These are phyloP conservation scores for Hirschfeldia incana DNA, from an alignment of 345 rosid genomes.

Conservation along the genomic window DNA sequence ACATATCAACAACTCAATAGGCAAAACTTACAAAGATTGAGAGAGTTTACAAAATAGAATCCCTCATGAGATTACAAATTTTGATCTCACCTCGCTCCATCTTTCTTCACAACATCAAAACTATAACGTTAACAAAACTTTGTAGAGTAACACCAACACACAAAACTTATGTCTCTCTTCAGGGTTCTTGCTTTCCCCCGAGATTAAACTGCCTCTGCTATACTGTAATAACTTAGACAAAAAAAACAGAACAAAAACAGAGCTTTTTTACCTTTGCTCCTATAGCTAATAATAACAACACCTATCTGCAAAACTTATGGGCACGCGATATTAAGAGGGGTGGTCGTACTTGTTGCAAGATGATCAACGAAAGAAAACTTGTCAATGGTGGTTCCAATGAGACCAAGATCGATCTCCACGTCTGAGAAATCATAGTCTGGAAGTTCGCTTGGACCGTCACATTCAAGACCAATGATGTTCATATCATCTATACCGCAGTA, in stretches of 20 bases:
- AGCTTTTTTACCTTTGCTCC: constrained; percentile 23
- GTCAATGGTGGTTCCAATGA: constrained; percentile 46
- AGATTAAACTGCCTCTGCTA: constrained; percentile 29
- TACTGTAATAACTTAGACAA: constrained; percentile 28
- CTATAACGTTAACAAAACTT: constrained; percentile 33
- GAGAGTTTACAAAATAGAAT: constrained; percentile 12
- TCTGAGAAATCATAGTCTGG: constrained; percentile 75
- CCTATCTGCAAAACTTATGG: constrained; percentile 88
- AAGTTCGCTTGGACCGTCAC: constrained; percentile 57
- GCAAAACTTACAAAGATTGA: constrained; percentile 43
- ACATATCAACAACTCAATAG: constrained; percentile 25
- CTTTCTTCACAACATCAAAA: constrained; percentile 27
- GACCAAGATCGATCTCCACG: constrained; percentile 56
- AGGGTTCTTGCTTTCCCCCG: constrained; percentile 24
- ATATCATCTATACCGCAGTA: constrained; percentile 64
- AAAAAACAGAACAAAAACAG: constrained; percentile 10
- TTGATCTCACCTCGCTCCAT: constrained; percentile 9
- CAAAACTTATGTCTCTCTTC: constrained; percentile 38
- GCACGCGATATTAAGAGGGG: constrained; percentile 63
- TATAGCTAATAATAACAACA: constrained; percentile 35
- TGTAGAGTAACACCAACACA: constrained; percentile 35
- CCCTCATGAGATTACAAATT: constrained; percentile 3
- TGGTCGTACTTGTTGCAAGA: constrained; percentile 25
- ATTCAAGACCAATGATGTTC: constrained; percentile 50
- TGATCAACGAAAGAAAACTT: constrained; percentile 29